Evolutionary conservation across 768 basidiomycete genomes (phyloP), one percentile per base, ranked within the genome.

Genomic region (Suillus paluster): DNA sequence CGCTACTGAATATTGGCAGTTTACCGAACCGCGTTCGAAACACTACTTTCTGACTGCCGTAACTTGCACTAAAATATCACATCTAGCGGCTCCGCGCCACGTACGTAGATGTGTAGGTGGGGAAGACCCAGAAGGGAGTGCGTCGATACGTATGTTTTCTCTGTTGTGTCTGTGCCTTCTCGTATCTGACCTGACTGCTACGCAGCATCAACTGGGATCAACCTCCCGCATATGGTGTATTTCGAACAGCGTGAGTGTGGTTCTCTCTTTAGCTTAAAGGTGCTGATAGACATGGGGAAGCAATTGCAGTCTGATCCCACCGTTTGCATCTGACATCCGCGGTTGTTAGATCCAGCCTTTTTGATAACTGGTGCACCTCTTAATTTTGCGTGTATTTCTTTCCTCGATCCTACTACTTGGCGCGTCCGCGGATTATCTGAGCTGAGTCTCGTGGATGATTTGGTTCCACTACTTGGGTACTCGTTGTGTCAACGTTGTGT

Each of bases 51-150:
- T n/a, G 4, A 38, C 8, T 30, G 30, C 30, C 6, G 30, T 30
- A 17, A 15, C 39, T 33, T 36, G 25, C 39, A 55, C 56, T 57
- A 57, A n/a, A n/a, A 46, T 19, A 14, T 30, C 34, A n/a, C 58
- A 30, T 25, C 12, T 53, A 75, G 71, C 67, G 63, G 54, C 73
- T 19, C 67, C 76, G 1, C 71, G 71, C 41, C 80, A 78, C 45
- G 77, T 79, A 45, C 79, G 72, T 54, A 77, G 76, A 54, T 83
- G 81, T 60, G 67, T 71, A 15, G 79, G 78, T 21, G 74, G 76
- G 2, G 84, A 86, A 64, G 81, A 86, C 57, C 77, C 79, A 11
- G 58, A 74, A 10, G 84, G 84, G 50, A 84, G 84, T 62, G 75
- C 73, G 34, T 83, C 77, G 5, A 80, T 84, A 52, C 73, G 83